Evolutionary conservation across 257 asterid species (phyloP).

Genomic region (Primulina eburnea): DNA sequence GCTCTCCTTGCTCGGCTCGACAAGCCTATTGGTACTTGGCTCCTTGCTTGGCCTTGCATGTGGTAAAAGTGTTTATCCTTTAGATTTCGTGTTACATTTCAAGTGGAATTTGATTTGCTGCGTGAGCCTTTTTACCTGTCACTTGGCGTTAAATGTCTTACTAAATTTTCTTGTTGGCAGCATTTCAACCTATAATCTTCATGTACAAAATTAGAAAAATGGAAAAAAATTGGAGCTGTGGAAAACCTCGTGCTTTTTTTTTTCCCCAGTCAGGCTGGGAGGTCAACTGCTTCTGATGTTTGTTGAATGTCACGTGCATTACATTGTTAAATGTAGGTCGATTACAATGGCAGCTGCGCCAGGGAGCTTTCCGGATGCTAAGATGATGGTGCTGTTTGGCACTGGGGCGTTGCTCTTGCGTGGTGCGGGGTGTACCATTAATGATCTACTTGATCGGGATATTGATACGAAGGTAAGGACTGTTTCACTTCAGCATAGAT

Average conservation of each 20-base stretch:
- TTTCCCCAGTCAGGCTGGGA: no score
- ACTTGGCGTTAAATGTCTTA: neutral
- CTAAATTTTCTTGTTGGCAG: no score
- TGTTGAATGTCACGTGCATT: constrained; percentile 15
- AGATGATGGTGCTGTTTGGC: constrained; percentile 83
- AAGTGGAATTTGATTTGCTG: constrained; percentile 3
- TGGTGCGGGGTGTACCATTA: constrained; percentile 91
- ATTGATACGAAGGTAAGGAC: constrained; percentile 68
- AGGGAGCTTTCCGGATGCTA: constrained; percentile 79
- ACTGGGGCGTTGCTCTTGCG: constrained; percentile 83
- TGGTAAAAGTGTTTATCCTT: constrained; percentile 42
- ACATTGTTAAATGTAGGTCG: constrained; percentile 54
- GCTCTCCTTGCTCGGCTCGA: constrained; percentile 87
- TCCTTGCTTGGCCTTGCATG: constrained; percentile 97
- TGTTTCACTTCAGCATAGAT: constrained; percentile 4
- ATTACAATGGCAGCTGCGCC: constrained; percentile 80
- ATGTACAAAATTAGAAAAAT: no score
- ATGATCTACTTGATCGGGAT: constrained; percentile 88
- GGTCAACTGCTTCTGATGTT: constrained; percentile 1
- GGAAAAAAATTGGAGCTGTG: no score
- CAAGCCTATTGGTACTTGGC: constrained; percentile 92
- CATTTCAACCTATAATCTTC: neutral
- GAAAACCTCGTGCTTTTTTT: neutral
- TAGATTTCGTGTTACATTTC: constrained; percentile 3
- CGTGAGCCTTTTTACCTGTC: neutral